Conservation (phyloP, 139 green algal species). For the Micractinium conductrix region DNA sequence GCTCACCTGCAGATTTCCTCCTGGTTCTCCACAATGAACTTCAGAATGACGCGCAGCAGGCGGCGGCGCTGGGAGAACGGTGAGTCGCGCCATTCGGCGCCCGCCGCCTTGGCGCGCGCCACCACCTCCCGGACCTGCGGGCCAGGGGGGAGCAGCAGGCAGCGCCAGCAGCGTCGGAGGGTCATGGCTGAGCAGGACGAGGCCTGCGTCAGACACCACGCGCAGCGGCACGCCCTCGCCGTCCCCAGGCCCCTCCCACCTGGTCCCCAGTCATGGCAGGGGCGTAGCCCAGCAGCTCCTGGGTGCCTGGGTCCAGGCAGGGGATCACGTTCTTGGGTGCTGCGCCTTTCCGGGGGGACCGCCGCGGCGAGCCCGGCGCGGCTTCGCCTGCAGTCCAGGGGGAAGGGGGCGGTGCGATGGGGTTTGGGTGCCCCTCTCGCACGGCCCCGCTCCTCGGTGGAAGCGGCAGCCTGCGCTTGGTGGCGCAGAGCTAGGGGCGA, state of each 20-base stretch:
- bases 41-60: slow-evolving; percentile 85
- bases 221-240: neutral
- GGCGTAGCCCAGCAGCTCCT: slow-evolving; percentile 83
- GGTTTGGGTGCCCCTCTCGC: no score
- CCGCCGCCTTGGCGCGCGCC: slow-evolving; percentile 32
- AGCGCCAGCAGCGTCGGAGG: no score
- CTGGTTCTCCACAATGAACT: slow-evolving; percentile 93
- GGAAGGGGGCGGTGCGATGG: neutral
- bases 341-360: slow-evolving; percentile 9
- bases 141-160: neutral
- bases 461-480: neutral
- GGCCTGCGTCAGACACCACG: neutral
- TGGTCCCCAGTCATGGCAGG: slow-evolving; percentile 79
- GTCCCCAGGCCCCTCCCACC: slow-evolving; percentile 21
- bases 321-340: slow-evolving; percentile 61
- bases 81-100: slow-evolving; percentile 70
- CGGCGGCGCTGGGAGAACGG: slow-evolving; percentile 79
- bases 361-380: neutral
- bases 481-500: neutral
- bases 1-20: slow-evolving; percentile 87
- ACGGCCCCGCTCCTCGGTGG: no score
- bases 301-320: slow-evolving; percentile 90
- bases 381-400: neutral
- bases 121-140: slow-evolving; percentile 46
- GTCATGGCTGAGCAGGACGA: no score